A percentile compares a stretch with the other conserved stretches of the same genome.
Conservation (phyloP, 1,284 basidiomycete species). For the Takashimella tepidaria region DNA sequence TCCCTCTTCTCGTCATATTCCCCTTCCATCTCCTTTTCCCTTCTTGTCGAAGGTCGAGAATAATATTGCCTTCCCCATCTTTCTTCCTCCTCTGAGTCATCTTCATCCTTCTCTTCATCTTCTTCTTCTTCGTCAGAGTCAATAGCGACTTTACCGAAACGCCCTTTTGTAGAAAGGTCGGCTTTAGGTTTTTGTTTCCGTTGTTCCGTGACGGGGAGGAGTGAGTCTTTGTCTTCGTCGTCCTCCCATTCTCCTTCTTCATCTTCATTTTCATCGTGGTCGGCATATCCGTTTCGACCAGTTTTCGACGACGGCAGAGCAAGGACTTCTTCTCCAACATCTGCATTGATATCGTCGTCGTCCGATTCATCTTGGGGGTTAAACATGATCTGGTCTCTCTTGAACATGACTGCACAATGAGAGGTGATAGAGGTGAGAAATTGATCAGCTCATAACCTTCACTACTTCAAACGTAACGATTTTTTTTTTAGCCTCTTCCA, state of each 20-base stretch:
- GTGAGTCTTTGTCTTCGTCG: slow-evolving; percentile 39
- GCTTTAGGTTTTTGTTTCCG: slow-evolving; percentile 47
- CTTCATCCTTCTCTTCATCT: slow-evolving; percentile 18
- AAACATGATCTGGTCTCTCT: slow-evolving; percentile 71
- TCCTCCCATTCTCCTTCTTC: slow-evolving; percentile 45
- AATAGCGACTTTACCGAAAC: slow-evolving; percentile 45
- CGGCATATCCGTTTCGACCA: slow-evolving; percentile 39
- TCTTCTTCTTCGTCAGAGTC: slow-evolving; percentile 53
- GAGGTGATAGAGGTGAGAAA: not conserved
- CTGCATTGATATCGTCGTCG: slow-evolving; percentile 40
- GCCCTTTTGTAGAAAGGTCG: slow-evolving; percentile 38
- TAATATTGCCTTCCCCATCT: slow-evolving; percentile 82
- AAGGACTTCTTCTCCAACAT: slow-evolving; percentile 64
- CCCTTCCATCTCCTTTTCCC: slow-evolving; percentile 16
- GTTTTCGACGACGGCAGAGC: slow-evolving; percentile 46
- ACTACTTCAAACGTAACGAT: not conserved
- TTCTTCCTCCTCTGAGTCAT: slow-evolving; percentile 53
- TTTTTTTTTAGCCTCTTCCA: not conserved
- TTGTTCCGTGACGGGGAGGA: slow-evolving; percentile 10
- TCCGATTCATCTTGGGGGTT: slow-evolving; percentile 57
- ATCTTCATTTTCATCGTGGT: slow-evolving; percentile 45
- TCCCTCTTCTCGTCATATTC: slow-evolving; percentile 51
- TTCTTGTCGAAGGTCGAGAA: slow-evolving; percentile 51
- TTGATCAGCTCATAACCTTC: not conserved
- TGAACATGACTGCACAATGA: slow-evolving; percentile 44